Evolutionary conservation across 1,139 yeast genomes (phyloP).

Genomic region (Candida pseudocylindracea): DNA sequence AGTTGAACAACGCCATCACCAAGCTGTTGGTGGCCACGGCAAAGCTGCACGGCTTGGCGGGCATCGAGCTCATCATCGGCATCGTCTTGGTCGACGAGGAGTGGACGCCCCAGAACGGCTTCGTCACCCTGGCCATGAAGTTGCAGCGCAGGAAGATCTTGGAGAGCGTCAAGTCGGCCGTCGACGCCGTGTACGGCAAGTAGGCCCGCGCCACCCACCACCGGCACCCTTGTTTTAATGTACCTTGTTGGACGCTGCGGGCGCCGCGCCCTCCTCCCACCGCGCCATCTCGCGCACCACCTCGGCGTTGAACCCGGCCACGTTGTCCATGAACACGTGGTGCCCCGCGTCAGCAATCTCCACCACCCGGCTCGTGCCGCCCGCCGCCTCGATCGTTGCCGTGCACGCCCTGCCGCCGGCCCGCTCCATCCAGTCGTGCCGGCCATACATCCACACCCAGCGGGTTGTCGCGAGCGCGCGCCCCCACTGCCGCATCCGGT

Average conservation of each 20-base stretch:
- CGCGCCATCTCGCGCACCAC: not conserved
- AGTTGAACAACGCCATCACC: conserved; percentile 30
- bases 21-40: conserved; percentile 54
- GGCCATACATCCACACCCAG: conserved; percentile 44
- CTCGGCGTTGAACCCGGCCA: conserved; percentile 6
- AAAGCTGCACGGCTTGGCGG: conserved; percentile 54
- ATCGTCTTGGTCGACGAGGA: conserved; percentile 68
- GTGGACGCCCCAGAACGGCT: conserved; percentile 96
- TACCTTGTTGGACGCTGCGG: no score
- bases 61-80: conserved; percentile 72
- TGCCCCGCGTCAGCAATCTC: conserved; percentile 19
- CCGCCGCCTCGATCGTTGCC: conserved; percentile 9
- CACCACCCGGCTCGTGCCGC: not conserved
- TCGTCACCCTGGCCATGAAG: conserved; percentile 88
- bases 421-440: conserved; percentile 59
- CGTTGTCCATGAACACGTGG: conserved; percentile 60
- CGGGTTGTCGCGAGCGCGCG: no score
- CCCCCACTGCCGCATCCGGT: conserved; percentile 9
- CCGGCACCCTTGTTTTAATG: no score
- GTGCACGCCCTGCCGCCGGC: conserved; percentile 27
- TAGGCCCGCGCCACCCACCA: not conserved
- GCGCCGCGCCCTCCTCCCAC: not conserved
- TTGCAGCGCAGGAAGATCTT: conserved; percentile 85
- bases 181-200: conserved; percentile 27
- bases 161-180: conserved; percentile 32